Base-by-base conservation (phyloP, 129 eudicot species). In the Tagetes erecta region DNA sequence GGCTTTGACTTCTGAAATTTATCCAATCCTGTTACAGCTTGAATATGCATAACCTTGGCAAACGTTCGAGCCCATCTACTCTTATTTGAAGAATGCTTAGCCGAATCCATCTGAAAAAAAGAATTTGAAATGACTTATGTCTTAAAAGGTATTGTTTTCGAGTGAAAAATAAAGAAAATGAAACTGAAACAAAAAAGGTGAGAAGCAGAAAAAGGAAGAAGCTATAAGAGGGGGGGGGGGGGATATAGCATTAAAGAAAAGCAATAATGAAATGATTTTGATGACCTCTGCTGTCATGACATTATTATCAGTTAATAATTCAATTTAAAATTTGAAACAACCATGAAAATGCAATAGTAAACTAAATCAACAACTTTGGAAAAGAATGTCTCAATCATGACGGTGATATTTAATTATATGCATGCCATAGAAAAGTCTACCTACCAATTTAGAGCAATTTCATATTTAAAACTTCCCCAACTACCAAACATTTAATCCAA, bases 1-100 rank as follows among this genome's bases (percentile, higher is more conserved):
- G 74, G 46, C 68, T 80, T 84, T 2, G 76, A 57, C 79, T 74
- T 83, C 68, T 80, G 84, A 47, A 73, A 72, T 45, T 76, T 88
- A 79, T 79, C 78, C 6, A 74, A 9, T 39, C 85, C 91, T 5
- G 89, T 86, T 33, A 58, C 72, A 30, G 92, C 84, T 81, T 86
- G 97, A 72, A 83, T 79, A 66, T 87, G 85, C 80, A 93, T 27
- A 60, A 93, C 95, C 84, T 90, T 93, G 5, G 98, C 84, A 57
- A 90, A 81, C 14, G 92, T 84, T 37, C 96, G 89, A 8, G 88
- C 95, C 80, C 88, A 67, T 65, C 87, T 79, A 63, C 89, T 84
- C 90, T 84, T 92, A 13, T 14, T 87, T 1, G 85, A 59, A 34
- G 86, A 71, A 34, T 81, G 83, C 57, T 81, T 77, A 40, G 71